Conservation (phyloP, 495 filamentous ascomycete species). For the Friedmanniomyces simplex region DNA sequence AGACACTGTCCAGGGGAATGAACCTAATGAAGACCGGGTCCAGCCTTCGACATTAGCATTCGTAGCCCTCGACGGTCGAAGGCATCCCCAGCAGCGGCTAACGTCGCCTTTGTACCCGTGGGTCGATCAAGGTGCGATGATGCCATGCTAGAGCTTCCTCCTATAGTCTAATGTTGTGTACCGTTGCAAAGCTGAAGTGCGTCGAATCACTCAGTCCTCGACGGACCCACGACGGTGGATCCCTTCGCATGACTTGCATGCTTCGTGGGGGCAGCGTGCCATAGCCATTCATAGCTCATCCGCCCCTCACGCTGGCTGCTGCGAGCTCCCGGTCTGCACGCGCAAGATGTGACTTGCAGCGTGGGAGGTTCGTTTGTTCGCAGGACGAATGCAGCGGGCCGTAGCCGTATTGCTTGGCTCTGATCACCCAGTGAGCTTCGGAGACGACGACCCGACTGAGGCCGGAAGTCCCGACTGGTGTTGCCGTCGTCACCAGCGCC, state of each 20-base stretch:
- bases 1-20: not conserved
- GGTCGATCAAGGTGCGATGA: not conserved
- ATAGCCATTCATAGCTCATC: not conserved
- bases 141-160: not conserved
- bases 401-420: not conserved
- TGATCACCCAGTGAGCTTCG: no score
- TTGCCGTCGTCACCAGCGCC: no score
- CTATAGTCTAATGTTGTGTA: not conserved
- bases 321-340: not conserved
- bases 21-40: no score
- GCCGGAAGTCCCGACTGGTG: no score
- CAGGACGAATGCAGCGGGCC: not conserved
- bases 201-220: not conserved
- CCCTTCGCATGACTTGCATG: not conserved
- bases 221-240: not conserved
- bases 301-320: not conserved
- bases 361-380: not conserved
- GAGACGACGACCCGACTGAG: no score
- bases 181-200: not conserved
- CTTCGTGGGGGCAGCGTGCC: not conserved
- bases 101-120: not conserved
- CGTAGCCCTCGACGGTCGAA: no score
- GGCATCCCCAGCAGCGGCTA: not conserved
- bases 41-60: not conserved
- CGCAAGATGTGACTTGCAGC: conserved; percentile 14